Evolutionary conservation across 176 grass and related monocot genomes (phyloP).

Genomic region (Carex myosuroides): DNA sequence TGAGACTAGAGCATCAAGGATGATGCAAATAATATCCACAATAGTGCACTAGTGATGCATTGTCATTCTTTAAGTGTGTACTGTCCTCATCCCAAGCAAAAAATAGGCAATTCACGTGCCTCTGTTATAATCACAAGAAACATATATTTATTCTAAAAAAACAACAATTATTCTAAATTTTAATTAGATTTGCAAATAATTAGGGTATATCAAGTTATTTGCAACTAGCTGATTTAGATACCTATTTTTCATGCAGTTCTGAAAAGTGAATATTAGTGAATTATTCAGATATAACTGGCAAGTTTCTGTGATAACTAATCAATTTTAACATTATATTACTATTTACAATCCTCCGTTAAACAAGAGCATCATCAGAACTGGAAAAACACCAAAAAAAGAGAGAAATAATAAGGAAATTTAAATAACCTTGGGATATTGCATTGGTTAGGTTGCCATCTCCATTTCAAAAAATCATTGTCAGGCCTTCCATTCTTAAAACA

Average conservation of each 20-base stretch:
- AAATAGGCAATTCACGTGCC: neutral
- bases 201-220: neutral
- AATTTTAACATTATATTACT: neutral
- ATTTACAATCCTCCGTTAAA: neutral
- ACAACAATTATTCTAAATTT: neutral
- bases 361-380: neutral
- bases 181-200: neutral
- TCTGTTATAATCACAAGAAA: neutral
- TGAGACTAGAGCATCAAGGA: neutral
- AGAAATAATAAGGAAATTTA: neutral
- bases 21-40: neutral
- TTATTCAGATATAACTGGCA: too few relatives aligned
- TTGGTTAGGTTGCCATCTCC: slow-evolving; percentile 75
- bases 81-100: neutral
- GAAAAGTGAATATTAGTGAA: too few relatives aligned
- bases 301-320: neutral
- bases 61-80: neutral
- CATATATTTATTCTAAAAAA: neutral
- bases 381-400: neutral
- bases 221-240: neutral
- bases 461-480: slow-evolving; percentile 57
- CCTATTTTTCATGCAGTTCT: neutral
- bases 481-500: slow-evolving; percentile 81
- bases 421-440: slow-evolving; percentile 68
- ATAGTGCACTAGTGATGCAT: neutral